Conservation (phyloP, 352 stramenopile species). For the Ophiocytium majus region DNA sequence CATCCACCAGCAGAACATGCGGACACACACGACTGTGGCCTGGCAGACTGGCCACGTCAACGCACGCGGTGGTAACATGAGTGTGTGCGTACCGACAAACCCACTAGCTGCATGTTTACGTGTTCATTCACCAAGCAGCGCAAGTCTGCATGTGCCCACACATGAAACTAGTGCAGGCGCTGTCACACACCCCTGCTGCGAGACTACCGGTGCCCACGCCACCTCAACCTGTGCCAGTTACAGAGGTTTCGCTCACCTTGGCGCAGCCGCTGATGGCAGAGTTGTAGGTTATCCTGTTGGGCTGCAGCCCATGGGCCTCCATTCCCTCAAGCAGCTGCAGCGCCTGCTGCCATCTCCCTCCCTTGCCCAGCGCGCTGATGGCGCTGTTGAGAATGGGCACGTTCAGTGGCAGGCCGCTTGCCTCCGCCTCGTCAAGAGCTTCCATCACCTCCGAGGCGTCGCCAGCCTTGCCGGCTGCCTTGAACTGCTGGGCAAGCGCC, state of each 20-base stretch:
- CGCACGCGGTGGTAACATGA: no score
- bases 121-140: conserved; percentile 14
- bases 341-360: neutral
- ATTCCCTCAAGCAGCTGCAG: conserved; percentile 49
- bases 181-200: no score
- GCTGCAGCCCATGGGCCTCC: conserved; percentile 26
- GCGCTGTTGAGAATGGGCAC: conserved; percentile 6
- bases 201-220: conserved; percentile 11
- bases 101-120: neutral
- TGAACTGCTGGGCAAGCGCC: conserved; percentile 1
- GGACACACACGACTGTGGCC: no score
- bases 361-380: conserved; percentile 13
- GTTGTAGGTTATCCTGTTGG: conserved; percentile 47
- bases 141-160: no score
- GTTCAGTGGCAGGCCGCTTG: conserved; percentile 3
- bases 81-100: no score
- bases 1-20: no score
- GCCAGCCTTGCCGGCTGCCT: neutral
- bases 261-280: conserved; percentile 39
- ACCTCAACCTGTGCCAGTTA: neutral
- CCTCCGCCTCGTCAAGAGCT: neutral
- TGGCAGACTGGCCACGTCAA: no score
- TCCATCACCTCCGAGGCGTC: neutral
- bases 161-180: no score
- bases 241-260: conserved; percentile 15